A percentile compares a stretch with the other conserved stretches of the same genome.
Conservation (phyloP, 208 protist genomes). For the Trypanosoma rangeli region DNA sequence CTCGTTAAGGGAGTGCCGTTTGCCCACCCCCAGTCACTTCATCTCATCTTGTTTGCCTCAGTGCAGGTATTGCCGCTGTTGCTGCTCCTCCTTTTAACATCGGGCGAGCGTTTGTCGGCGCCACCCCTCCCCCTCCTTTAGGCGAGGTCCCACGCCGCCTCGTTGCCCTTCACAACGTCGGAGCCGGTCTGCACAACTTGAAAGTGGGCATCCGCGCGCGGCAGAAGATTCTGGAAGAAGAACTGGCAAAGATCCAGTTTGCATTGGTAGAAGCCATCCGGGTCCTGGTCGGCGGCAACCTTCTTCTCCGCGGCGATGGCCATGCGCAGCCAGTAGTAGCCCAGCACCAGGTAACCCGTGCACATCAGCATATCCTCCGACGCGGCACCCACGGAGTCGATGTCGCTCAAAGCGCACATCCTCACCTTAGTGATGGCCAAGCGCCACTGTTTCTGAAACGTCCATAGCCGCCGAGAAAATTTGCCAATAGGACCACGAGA, state of each 20-base stretch:
- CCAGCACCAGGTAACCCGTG: conserved; percentile 76
- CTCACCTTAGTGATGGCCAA: conserved; percentile 53
- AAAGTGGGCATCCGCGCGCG: conserved; percentile 54
- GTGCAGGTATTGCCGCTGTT: neutral
- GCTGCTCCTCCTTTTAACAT: no score
- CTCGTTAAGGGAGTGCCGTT: no score
- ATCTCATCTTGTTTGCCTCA: neutral
- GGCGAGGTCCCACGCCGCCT: conserved; percentile 56
- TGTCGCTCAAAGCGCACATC: conserved; percentile 41
- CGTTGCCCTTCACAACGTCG: conserved; percentile 42
- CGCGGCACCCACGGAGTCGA: conserved; percentile 41
- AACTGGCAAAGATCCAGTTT: conserved; percentile 80
- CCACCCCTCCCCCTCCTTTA: conserved; percentile 5
- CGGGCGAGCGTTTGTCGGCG: no score
- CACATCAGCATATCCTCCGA: conserved; percentile 84
- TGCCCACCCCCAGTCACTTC: no score
- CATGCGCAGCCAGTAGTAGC: conserved; percentile 89
- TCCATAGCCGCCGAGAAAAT: conserved; percentile 46
- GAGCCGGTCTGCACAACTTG: conserved; percentile 50
- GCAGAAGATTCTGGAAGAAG: conserved; percentile 73
- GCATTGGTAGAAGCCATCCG: conserved; percentile 78
- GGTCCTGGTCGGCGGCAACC: conserved; percentile 52
- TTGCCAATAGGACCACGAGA: conserved; percentile 37
- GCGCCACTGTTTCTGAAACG: conserved; percentile 69
- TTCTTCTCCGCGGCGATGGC: conserved; percentile 62